phyloP scores from a whole-genome alignment of 169 alveolate genomes.

The Miamiensis avidus region DNA sequence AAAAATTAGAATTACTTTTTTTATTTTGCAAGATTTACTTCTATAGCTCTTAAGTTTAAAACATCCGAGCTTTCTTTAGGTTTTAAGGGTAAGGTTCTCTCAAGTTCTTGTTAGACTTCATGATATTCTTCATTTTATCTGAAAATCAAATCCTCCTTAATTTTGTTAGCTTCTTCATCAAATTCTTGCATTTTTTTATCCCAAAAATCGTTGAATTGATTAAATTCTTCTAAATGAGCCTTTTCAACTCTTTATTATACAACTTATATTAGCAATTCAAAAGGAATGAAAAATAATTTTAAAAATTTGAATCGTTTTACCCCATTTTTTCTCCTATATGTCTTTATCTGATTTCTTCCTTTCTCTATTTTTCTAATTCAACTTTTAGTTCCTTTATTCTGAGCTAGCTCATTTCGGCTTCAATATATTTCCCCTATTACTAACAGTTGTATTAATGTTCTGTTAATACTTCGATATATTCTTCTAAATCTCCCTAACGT shows the following conservation, averaged over 20 bases:
- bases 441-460: conserved; percentile 34
- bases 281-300: no score
- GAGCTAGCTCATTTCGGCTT: conserved; percentile 34
- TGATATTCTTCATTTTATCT: conserved; percentile 25
- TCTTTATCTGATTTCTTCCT: conserved; percentile 34
- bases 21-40: conserved; percentile 47
- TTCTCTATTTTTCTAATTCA: conserved; percentile 14
- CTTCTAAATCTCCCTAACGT: conserved; percentile 22
- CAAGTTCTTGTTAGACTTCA: conserved; percentile 27
- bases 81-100: conserved; percentile 30
- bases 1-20: conserved; percentile 26
- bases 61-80: conserved; percentile 43
- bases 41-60: conserved; percentile 36
- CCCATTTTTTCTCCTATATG: conserved; percentile 31
- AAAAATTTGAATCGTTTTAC: not conserved
- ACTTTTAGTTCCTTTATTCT: conserved; percentile 30
- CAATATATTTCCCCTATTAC: conserved; percentile 38
- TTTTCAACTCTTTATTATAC: conserved; percentile 8
- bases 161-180: conserved; percentile 39
- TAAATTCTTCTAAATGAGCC: conserved; percentile 49
- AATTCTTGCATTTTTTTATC: conserved; percentile 48
- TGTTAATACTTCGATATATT: conserved; percentile 28
- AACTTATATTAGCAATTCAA: not conserved
- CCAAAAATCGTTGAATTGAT: conserved; percentile 48
- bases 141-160: conserved; percentile 30